A percentile compares a stretch with the other conserved stretches of the same genome.
Evolutionary conservation across 2,329 filamentous ascomycete species (phyloP).

Genomic region (Ceratocystis destructans): DNA sequence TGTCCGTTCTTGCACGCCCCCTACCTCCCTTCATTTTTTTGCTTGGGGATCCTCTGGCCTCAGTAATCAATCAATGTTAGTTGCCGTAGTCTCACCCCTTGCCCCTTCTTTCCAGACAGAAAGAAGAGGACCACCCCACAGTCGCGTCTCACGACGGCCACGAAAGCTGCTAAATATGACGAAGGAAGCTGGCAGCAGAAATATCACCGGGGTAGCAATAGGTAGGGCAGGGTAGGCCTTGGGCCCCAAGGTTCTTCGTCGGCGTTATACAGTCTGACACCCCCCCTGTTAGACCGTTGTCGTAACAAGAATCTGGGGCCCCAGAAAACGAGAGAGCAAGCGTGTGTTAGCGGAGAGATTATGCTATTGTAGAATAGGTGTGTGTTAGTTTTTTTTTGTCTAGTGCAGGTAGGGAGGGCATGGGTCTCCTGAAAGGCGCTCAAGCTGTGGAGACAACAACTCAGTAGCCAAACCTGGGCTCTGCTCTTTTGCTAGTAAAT

Average conservation of each 20-base stretch:
- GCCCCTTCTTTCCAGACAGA: neutral
- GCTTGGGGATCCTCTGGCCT: neutral
- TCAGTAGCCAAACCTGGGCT: neutral
- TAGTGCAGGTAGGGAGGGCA: neutral
- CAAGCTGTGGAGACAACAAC: neutral
- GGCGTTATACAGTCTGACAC: neutral
- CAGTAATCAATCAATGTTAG: neutral
- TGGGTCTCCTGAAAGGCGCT: neutral
- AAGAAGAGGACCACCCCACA: conserved; percentile 1
- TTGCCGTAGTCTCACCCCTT: no score
- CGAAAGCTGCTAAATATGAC: neutral
- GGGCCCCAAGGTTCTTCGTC: neutral
- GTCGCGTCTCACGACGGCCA: neutral
- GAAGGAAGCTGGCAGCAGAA: neutral
- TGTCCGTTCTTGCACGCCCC: neutral
- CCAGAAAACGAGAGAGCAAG: neutral
- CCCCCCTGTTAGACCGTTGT: neutral
- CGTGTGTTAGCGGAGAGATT: neutral
- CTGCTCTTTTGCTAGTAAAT: neutral
- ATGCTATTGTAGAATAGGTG: neutral
- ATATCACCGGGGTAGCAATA: no score
- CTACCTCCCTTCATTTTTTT: neutral
- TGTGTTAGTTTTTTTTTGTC: neutral
- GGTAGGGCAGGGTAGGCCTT: no score
- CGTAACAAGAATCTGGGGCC: conserved; percentile 3